Evolutionary conservation across 345 rosid species (phyloP), one percentile per base, ranked within the genome.

Genomic region (Aquilaria malaccensis): DNA sequence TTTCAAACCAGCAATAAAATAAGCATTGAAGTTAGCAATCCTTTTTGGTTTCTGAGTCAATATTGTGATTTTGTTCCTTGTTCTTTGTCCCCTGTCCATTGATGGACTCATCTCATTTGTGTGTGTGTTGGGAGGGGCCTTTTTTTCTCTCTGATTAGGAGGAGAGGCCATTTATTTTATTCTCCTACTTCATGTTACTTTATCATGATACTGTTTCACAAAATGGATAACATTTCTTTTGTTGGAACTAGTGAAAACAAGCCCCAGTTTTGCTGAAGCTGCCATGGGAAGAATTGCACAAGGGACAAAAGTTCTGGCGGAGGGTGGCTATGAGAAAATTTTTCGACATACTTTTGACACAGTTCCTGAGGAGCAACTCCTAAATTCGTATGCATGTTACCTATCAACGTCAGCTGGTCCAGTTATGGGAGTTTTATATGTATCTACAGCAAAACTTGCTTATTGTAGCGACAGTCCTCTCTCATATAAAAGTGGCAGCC

Each of bases 241-340:
- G 69, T 43, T 48, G n/a, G 45, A 47, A 69, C 10, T 72, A 85
- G 92, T 88, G 81, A 88, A 81, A 72, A 88, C 87, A 14, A 74
- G 83, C 63, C 91, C 96, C 10, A 85, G 96, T 74, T 77, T 88
- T 71, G 77, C 89, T 51, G 96, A 88, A 63, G 96, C 89, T 69
- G 87, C 96, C 7, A 70, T 88, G 81, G 91, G 92, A 79, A 88
- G 91, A 77, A 77, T 88, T 64, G 92, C 96, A 11, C 92, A 85
- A 62, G 85, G 87, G 63, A 83, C 87, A 30, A 85, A 88, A 68
- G 85, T 88, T 52, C 74, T 88, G 45, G 92, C 91, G 45, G 92
- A 88, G 76, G 92, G 89, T 68, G 96, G 96, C 61, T 83, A 85
- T 50, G 89, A 85, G 76, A 88, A 85, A 66, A 80, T 81, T 32